These are phyloP conservation scores for Leersia perrieri DNA, from an alignment of 176 grass and related monocot genomes.

Conservation along the genomic window DNA sequence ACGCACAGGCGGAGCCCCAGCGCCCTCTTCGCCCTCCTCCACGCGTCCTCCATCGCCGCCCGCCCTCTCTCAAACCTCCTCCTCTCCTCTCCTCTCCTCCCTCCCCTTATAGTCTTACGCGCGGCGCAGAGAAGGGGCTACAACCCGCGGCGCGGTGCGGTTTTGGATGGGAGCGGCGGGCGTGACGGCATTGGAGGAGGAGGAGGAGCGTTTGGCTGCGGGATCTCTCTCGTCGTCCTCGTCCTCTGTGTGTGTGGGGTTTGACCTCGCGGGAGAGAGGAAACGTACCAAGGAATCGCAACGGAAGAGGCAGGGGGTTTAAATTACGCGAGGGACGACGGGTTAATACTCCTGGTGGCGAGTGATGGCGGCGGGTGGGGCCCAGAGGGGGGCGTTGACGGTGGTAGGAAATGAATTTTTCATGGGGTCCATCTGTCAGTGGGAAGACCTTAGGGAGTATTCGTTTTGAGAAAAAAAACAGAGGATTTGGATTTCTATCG, in stretches of 20 bases:
- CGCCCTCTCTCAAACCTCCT: background rate
- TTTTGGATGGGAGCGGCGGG: slow-evolving; percentile 8
- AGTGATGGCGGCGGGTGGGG: background rate
- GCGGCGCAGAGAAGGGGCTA: background rate
- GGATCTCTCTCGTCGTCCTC: background rate
- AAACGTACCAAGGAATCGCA: slow-evolving; percentile 1
- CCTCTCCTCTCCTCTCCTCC: too few relatives aligned
- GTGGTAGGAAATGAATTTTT: background rate
- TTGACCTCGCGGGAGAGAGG: slow-evolving; percentile 30
- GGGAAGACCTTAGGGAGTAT: background rate
- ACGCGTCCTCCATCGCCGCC: slow-evolving; percentile 57
- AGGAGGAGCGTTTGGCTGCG: slow-evolving; percentile 30
- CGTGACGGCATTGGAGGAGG: slow-evolving; percentile 16
- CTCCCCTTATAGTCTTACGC: background rate
- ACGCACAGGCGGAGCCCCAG: slow-evolving; percentile 54
- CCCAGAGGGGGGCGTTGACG: background rate
- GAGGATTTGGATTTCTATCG: too few relatives aligned
- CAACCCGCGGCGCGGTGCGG: background rate
- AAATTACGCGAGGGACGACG: slow-evolving; percentile 25
- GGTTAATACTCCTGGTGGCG: background rate
- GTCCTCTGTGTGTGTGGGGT: background rate
- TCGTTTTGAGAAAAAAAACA: too few relatives aligned
- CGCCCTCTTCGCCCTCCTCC: slow-evolving; percentile 73
- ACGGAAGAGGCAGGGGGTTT: slow-evolving; percentile 25
- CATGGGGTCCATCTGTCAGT: background rate